Percentiles rank a stretch among this genome's conserved stretches.
Conservation (phyloP, 2,329 filamentous ascomycete species). For the Trichoderma citrinoviride region DNA sequence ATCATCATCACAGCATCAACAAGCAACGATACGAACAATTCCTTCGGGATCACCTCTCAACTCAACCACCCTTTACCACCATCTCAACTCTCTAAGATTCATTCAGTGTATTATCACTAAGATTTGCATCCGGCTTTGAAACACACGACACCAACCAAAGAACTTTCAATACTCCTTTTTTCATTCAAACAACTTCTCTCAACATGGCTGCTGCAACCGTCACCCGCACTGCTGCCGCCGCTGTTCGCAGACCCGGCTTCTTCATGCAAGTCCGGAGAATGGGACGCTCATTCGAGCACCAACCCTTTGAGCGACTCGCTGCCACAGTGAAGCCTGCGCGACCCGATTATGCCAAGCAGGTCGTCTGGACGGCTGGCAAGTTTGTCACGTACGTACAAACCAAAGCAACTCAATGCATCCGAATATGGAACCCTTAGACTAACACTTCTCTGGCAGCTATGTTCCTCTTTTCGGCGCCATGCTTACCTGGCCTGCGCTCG, state of each 20-base stretch:
- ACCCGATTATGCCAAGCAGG: conserved; percentile 8
- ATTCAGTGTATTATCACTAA: not conserved
- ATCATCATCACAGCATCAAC: conserved; percentile 12
- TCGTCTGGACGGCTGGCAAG: conserved; percentile 4
- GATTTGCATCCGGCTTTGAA: not conserved
- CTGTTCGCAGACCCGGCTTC: conserved; percentile 12
- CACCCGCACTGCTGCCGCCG: conserved; percentile 4
- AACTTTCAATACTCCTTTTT: not conserved
- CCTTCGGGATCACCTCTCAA: conserved; percentile 18
- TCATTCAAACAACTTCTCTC: not conserved
- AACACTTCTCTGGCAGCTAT: conserved; percentile 2
- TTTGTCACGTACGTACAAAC: conserved; percentile 12
- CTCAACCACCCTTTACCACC: not conserved
- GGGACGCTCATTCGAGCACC: conserved; percentile 13
- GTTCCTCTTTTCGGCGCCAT: conserved; percentile 11
- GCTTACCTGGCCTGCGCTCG: conserved; percentile 11
- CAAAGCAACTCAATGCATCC: not conserved
- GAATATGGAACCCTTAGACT: not conserved
- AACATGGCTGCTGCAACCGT: conserved; percentile 11
- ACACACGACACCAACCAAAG: not conserved
- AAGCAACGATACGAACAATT: conserved; percentile 4
- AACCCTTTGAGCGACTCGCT: conserved; percentile 13
- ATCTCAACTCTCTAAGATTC: conserved; percentile 14
- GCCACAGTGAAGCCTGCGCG: not conserved
- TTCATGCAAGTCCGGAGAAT: conserved; percentile 15